These are phyloP conservation scores for Penicillium olsonii DNA, from an alignment of 2,329 filamentous ascomycete genomes.

Conservation along the genomic window DNA sequence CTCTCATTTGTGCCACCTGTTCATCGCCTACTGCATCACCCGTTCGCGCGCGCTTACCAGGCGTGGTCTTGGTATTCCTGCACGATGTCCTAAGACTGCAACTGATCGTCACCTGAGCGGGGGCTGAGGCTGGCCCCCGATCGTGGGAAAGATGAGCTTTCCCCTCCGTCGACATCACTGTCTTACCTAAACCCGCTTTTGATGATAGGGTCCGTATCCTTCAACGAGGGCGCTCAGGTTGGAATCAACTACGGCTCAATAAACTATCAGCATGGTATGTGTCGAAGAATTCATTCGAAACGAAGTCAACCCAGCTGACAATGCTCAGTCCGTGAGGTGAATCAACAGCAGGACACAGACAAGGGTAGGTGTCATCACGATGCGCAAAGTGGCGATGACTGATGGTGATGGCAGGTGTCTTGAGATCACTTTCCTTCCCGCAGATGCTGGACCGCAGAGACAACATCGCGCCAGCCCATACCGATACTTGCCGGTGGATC, in stretches of 20 bases:
- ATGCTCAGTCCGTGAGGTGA: neutral
- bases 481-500: slow-evolving; percentile 16
- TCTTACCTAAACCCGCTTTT: neutral
- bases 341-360: neutral
- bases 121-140: neutral
- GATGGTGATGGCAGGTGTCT: neutral
- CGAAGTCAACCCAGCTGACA: neutral
- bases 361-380: neutral
- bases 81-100: neutral
- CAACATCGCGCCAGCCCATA: slow-evolving; percentile 4
- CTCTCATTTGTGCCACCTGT: too few species aligned
- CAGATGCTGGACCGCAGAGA: slow-evolving; percentile 15
- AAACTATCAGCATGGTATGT: neutral
- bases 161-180: too few species aligned
- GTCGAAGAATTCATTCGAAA: neutral
- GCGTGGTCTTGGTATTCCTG: too few species aligned
- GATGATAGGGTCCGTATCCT: neutral
- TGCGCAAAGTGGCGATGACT: neutral
- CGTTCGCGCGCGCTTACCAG: too few species aligned
- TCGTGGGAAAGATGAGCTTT: neutral
- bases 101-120: neutral
- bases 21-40: too few species aligned
- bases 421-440: slow-evolving; percentile 10
- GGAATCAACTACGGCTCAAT: neutral
- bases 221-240: neutral